Evolutionary conservation across 257 asterid species (phyloP), one percentile per base, ranked within the genome.

Genomic region (Hygrophila difformis): DNA sequence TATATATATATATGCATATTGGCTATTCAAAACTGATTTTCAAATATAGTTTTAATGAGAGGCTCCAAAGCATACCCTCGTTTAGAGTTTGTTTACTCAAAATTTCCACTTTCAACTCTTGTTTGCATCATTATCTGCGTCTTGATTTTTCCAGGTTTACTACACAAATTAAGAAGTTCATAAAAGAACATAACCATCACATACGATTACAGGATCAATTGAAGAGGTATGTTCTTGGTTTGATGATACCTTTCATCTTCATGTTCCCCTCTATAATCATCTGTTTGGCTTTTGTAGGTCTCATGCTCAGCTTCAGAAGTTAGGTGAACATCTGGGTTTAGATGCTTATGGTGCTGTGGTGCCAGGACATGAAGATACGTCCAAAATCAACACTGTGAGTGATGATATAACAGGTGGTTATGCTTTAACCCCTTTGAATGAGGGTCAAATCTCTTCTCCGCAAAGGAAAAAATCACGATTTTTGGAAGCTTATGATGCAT

Each of bases 181-280:
- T 72, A 22, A 84, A 82, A 65, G 92, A 84, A 51, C 84, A 89
- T 53, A 79, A 53, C 51, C 91, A 71, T 47, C 82, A 77, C 53
- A 57, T 61, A 56, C 72, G 77, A 26, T 54, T 85, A 55, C 86
- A 85, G 61, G 96, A 74, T 51, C 93, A 89, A 53, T 68, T 89
- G 57, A 89, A 85, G 78, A 85, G 96, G 98, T 68, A 64, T 34
- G 43, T 33, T 59, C 47, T 56, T 59, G 56, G 39, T 55, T 34
- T 60, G 49, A 22, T 39, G 38, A 18, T 34, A 22, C 36, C n/a
- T 26, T 42, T 40, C 20, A 37, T 51, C 29, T 36, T 52, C 52
- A 15, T 21, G 11, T 13, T 62, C 42, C 33, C 16, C 39, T 13
- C 43, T n/a, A n/a, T 22, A 5, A 20, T 55, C 22, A 53, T 55